Evolutionary conservation across 257 asterid genomes (phyloP).

Genomic region (Solanum neorickii): DNA sequence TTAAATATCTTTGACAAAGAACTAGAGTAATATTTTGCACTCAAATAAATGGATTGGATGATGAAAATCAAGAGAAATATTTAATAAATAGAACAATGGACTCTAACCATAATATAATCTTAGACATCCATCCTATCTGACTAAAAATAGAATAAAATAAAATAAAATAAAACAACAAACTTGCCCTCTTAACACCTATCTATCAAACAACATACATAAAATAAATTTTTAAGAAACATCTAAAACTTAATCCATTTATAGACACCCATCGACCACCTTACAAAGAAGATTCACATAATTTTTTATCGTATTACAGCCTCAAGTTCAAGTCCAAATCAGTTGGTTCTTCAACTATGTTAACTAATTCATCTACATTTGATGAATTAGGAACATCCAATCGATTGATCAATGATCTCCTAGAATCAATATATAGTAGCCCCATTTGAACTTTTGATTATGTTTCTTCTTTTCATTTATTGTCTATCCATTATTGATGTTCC

Average conservation of each 20-base stretch:
- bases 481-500: too few species aligned
- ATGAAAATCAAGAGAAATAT: neutral
- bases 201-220: neutral
- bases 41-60: neutral
- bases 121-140: neutral
- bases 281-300: neutral
- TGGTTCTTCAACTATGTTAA: too few species aligned
- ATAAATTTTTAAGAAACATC: neutral
- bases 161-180: neutral
- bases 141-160: neutral
- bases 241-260: neutral
- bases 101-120: neutral
- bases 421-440: too few species aligned
- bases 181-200: neutral
- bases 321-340: too few species aligned
- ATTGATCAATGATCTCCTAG: too few species aligned
- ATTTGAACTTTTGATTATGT: neutral
- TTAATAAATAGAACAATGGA: neutral
- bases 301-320: too few species aligned
- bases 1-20: neutral
- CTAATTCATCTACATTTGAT: too few species aligned
- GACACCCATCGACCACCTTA: too few species aligned
- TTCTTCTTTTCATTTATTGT: neutral
- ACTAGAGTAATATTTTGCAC: neutral
- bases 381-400: too few species aligned